phyloP scores from a whole-genome alignment of 495 filamentous ascomycete species.

The Neurospora terricola region DNA sequence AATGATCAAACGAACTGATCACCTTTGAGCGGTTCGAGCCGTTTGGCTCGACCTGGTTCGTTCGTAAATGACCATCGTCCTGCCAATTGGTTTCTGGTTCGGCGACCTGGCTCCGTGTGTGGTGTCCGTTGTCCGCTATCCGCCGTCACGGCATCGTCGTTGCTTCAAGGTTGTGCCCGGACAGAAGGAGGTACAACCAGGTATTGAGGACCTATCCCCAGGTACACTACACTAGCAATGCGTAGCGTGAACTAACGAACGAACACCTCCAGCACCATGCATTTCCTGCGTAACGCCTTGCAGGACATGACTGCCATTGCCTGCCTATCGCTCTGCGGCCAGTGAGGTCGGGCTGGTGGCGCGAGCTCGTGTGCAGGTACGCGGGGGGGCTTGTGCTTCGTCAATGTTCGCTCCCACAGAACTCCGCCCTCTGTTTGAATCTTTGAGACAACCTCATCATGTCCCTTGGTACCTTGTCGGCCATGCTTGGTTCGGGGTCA shows the following conservation, averaged over 20 bases:
- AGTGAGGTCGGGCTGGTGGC: background rate
- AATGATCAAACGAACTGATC: background rate
- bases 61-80: background rate
- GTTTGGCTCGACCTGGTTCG: background rate
- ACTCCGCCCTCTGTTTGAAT: constrained; percentile 13
- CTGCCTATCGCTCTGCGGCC: background rate
- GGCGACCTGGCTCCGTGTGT: background rate
- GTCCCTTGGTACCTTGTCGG: constrained; percentile 7
- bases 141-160: background rate
- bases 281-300: background rate
- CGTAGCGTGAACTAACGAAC: background rate
- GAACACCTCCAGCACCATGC: background rate
- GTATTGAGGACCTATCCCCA: background rate
- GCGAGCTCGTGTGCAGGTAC: background rate
- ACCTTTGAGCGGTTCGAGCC: background rate
- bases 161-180: background rate
- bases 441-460: constrained; percentile 16
- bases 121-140: background rate
- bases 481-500: background rate
- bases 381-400: constrained; percentile 1
- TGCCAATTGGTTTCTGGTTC: background rate
- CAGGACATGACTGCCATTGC: background rate
- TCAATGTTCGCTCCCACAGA: constrained; percentile 2
- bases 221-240: background rate
- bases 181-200: background rate